Evolutionary conservation across 169 alveolate genomes (phyloP).

Genomic region (Eimeria sp.): DNA sequence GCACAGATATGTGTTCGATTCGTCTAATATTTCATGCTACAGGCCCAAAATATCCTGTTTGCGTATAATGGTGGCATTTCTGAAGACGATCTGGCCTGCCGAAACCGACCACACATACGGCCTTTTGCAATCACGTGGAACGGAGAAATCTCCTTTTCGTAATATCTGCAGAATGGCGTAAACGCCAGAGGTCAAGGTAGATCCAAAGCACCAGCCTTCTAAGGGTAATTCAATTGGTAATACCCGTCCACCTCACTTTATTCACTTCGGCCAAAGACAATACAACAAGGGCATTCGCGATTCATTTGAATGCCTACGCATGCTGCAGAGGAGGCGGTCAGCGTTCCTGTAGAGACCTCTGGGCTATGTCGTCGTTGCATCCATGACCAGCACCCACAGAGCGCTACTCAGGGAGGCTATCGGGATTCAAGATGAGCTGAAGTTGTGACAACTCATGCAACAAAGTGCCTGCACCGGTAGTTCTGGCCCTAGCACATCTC

Average conservation of each 20-base stretch:
- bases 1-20: background rate
- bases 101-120: background rate
- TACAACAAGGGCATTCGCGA: background rate
- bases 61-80: background rate
- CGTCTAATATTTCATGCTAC: background rate
- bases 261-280: background rate
- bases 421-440: background rate
- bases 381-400: background rate
- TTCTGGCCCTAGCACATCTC: background rate
- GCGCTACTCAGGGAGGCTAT: too few species aligned
- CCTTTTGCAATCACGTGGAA: background rate
- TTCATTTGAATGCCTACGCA: background rate
- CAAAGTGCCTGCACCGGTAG: background rate
- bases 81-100: background rate
- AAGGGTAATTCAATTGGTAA: background rate
- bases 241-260: background rate
- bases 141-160: background rate
- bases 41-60: background rate
- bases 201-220: background rate
- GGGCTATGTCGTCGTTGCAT: background rate
- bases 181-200: background rate
- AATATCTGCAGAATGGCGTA: background rate
- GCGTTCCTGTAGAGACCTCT: background rate
- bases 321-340: background rate
- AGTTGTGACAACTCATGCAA: background rate